These are phyloP conservation scores for Colletotrichum navitas DNA, from an alignment of 2,329 filamentous ascomycete species.

Conservation along the genomic window DNA sequence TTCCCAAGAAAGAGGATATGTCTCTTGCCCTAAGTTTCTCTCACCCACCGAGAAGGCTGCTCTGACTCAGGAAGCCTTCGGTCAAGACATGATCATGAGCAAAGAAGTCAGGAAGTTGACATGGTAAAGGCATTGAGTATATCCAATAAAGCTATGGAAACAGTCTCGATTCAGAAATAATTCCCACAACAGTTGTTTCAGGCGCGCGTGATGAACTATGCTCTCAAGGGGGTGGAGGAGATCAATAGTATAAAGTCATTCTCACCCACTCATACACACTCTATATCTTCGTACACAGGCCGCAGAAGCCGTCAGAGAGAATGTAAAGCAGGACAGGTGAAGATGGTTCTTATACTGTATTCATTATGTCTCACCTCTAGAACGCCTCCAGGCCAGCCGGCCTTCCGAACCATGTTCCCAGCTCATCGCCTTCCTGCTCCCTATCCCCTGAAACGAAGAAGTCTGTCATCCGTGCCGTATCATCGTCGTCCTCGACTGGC, in stretches of 20 bases:
- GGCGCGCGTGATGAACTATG: neutral
- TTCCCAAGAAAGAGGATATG: too few species aligned
- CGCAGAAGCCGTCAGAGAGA: neutral
- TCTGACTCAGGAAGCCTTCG: too few species aligned
- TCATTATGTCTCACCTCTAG: conserved; percentile 53
- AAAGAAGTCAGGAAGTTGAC: too few species aligned
- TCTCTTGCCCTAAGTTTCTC: too few species aligned
- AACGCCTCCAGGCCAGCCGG: conserved; percentile 78
- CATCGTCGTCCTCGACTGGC: conserved; percentile 80
- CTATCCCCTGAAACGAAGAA: conserved; percentile 69
- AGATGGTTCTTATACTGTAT: neutral
- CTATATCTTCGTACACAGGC: neutral
- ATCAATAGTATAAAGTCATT: neutral
- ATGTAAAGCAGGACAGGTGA: neutral
- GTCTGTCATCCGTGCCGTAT: conserved; percentile 78
- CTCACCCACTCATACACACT: neutral
- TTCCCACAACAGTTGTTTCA: too few species aligned
- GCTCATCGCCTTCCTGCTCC: conserved; percentile 70
- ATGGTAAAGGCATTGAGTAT: too few species aligned
- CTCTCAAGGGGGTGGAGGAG: neutral
- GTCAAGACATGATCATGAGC: too few species aligned
- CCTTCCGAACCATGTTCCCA: conserved; percentile 86
- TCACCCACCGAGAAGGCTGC: too few species aligned
- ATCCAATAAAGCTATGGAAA: too few species aligned
- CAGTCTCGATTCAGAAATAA: too few species aligned